Percentiles rank a stretch among this genome's conserved stretches.
phyloP scores from a whole-genome alignment of 2,329 filamentous ascomycete genomes.

The Aspergillus fructus region DNA sequence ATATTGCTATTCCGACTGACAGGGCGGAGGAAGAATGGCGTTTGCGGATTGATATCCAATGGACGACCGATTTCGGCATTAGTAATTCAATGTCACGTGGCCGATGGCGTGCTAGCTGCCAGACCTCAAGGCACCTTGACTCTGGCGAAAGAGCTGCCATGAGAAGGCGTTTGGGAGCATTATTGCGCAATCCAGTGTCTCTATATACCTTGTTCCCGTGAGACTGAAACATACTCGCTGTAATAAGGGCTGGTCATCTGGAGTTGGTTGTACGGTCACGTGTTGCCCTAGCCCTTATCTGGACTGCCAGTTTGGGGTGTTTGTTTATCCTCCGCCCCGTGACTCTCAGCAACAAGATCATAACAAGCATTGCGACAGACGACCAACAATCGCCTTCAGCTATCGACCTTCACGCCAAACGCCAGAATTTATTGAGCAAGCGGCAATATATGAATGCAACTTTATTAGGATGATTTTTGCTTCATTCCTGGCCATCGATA shows the following conservation, averaged over 20 bases:
- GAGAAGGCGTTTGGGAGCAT: neutral
- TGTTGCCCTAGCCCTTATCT: conserved; percentile 36
- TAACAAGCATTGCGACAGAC: conserved; percentile 3
- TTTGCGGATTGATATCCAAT: neutral
- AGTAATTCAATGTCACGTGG: conserved; percentile 15
- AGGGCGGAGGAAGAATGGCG: conserved; percentile 2
- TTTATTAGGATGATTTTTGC: conserved; percentile 16
- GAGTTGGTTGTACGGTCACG: conserved; percentile 12
- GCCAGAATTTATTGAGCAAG: neutral
- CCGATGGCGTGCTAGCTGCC: neutral
- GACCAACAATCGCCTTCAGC: neutral
- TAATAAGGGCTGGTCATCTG: neutral
- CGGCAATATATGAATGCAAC: neutral
- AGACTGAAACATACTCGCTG: neutral
- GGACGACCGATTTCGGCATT: conserved; percentile 25
- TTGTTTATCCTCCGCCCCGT: conserved; percentile 37
- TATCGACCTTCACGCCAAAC: neutral
- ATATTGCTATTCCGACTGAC: conserved; percentile 1
- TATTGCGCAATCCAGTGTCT: neutral
- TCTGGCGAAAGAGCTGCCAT: neutral
- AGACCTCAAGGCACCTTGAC: neutral
- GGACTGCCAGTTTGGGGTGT: conserved; percentile 38
- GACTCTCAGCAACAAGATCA: conserved; percentile 19
- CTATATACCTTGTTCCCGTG: neutral
- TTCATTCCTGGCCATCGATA: neutral